Evolutionary conservation across 1,139 yeast genomes (phyloP).

Genomic region (Debaryomycetaceae sp.): DNA sequence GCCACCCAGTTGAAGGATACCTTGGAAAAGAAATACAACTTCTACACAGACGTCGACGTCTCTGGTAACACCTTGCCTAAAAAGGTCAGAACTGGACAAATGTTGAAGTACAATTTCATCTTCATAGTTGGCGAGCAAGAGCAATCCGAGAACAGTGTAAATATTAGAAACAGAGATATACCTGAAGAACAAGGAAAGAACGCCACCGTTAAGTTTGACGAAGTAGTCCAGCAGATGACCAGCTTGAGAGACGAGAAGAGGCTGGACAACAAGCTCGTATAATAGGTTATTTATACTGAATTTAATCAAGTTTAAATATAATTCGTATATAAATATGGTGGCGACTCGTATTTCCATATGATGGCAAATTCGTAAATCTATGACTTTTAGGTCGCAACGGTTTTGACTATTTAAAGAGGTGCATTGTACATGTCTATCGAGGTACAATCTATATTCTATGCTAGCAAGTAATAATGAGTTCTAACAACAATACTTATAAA

Average conservation of each 20-base stretch:
- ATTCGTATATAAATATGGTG: not conserved
- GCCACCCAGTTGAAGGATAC: conserved; percentile 74
- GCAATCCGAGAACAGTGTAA: conserved; percentile 70
- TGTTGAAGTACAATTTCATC: conserved; percentile 88
- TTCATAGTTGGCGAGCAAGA: conserved; percentile 97
- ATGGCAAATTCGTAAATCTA: not conserved
- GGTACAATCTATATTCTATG: too few species aligned
- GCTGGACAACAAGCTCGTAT: conserved; percentile 55
- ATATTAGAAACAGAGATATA: conserved; percentile 91
- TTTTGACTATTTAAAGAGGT: not conserved
- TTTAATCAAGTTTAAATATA: too few species aligned
- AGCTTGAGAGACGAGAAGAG: conserved; percentile 66
- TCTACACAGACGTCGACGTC: conserved; percentile 88
- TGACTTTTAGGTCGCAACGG: not conserved
- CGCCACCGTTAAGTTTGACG: conserved; percentile 68
- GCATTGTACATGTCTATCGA: too few species aligned
- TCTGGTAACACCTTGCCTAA: conserved; percentile 93
- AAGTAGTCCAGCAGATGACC: conserved; percentile 64
- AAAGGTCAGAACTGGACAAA: conserved; percentile 95
- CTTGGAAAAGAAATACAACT: conserved; percentile 61
- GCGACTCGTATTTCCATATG: not conserved
- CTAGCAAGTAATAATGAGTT: too few species aligned
- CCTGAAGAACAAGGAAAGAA: conserved; percentile 81
- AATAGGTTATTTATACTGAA: conserved; percentile 6
- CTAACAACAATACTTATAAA: too few species aligned